phyloP scores from a whole-genome alignment of 2,329 filamentous ascomycete genomes.

The Colletotrichum spaethianum region DNA sequence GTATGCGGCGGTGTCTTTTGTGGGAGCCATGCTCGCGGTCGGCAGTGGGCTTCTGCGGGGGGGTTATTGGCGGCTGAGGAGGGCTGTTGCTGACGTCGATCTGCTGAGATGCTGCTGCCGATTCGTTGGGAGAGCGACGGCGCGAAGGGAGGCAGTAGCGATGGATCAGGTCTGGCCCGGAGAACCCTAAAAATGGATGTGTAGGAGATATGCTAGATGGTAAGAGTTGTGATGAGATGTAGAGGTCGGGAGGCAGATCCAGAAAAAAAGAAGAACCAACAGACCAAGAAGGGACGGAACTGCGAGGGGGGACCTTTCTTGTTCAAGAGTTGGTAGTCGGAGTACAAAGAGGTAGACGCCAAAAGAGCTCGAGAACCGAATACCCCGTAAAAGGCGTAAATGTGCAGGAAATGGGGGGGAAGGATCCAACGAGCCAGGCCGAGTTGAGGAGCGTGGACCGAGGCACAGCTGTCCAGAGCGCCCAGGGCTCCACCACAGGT shows the following conservation, averaged over 20 bases:
- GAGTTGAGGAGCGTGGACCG: constrained; percentile 37
- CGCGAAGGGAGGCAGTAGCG: not conserved
- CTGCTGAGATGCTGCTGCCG: constrained; percentile 6
- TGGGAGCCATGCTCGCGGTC: constrained; percentile 48
- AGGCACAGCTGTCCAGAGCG: constrained; percentile 33
- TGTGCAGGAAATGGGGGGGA: constrained; percentile 22
- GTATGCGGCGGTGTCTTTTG: constrained; percentile 54
- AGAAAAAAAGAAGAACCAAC: constrained; percentile 17
- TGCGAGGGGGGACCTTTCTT: constrained; percentile 22
- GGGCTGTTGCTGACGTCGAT: constrained; percentile 29
- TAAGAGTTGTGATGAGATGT: not conserved
- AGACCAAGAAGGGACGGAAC: constrained; percentile 14
- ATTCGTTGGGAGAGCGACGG: constrained; percentile 10
- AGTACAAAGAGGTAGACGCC: not conserved
- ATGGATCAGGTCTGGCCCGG: not conserved
- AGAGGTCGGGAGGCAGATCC: not conserved
- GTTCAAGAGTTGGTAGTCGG: constrained; percentile 17
- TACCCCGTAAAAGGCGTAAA: constrained; percentile 1
- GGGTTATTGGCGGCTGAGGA: not conserved
- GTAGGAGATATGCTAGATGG: not conserved
- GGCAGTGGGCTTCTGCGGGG: not conserved
- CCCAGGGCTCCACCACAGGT: constrained; percentile 31
- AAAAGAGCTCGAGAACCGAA: constrained; percentile 9
- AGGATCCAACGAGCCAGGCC: constrained; percentile 33
- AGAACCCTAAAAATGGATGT: constrained; percentile 8